These are phyloP conservation scores for Eutrema heterophyllum DNA, from an alignment of 345 rosid genomes.

Conservation along the genomic window DNA sequence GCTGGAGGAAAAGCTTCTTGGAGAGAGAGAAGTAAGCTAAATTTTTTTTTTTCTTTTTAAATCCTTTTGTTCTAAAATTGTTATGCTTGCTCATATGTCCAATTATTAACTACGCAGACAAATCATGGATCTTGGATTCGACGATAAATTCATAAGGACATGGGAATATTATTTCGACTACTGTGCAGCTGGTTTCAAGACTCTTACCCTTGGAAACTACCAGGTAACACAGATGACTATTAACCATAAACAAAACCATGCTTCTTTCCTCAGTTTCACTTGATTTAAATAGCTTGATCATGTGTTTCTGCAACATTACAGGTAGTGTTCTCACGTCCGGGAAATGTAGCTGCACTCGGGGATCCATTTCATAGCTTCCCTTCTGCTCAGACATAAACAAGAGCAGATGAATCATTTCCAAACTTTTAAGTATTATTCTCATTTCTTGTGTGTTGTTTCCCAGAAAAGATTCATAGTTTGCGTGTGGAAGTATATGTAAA, in stretches of 20 bases:
- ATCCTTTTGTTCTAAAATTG: neutral
- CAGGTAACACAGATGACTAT: conserved; percentile 37
- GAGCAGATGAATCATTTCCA: neutral
- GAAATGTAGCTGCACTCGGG: conserved; percentile 44
- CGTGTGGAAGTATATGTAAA: neutral
- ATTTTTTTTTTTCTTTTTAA: too few relatives aligned
- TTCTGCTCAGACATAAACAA: neutral
- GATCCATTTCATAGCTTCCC: conserved; percentile 38
- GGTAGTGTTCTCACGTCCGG: conserved; percentile 70
- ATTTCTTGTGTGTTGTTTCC: neutral
- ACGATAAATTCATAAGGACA: conserved; percentile 65
- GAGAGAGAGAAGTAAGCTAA: conserved; percentile 48
- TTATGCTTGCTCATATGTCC: neutral
- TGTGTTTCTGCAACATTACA: neutral
- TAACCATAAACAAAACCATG: neutral
- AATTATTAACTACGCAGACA: conserved; percentile 31
- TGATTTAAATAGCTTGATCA: neutral
- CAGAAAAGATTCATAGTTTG: neutral
- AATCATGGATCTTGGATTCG: conserved; percentile 55
- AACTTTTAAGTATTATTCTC: neutral
- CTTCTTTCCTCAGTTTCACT: neutral
- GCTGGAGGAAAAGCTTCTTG: conserved; percentile 70
- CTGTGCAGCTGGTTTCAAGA: conserved; percentile 73
- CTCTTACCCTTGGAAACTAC: conserved; percentile 54
- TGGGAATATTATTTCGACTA: conserved; percentile 89